Evolutionary conservation across 768 basidiomycete genomes (phyloP).

Genomic region (Suillus clintonianus): DNA sequence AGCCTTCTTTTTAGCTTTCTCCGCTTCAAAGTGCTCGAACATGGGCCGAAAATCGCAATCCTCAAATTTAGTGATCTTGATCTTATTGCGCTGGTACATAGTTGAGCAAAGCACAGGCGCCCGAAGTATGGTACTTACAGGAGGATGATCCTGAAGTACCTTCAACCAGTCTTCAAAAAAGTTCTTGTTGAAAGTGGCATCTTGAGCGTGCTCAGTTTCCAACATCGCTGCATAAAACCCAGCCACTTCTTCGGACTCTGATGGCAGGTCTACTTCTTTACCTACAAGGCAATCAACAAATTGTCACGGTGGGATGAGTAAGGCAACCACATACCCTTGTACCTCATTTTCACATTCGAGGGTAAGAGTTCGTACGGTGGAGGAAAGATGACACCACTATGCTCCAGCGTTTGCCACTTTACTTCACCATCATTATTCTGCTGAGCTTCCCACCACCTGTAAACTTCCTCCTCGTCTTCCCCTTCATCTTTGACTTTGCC

Average conservation of each 20-base stretch:
- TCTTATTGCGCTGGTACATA: conserved; percentile 58
- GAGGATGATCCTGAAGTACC: conserved; percentile 78
- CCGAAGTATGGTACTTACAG: conserved; percentile 53
- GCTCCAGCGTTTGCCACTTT: conserved; percentile 96
- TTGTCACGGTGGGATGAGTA: conserved; percentile 1
- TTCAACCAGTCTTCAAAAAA: conserved; percentile 91
- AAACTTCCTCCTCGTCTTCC: conserved; percentile 72
- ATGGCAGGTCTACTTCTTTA: conserved; percentile 73
- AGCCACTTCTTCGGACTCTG: conserved; percentile 93
- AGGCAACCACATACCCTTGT: conserved; percentile 66
- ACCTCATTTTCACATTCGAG: conserved; percentile 85
- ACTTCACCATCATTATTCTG: conserved; percentile 71
- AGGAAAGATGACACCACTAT: conserved; percentile 94
- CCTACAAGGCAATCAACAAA: conserved; percentile 48
- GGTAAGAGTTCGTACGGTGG: conserved; percentile 91
- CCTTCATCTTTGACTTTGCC: conserved; percentile 58
- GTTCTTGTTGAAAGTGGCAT: conserved; percentile 87
- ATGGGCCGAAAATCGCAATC: conserved; percentile 94
- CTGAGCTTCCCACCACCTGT: conserved; percentile 84
- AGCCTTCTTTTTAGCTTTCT: conserved; percentile 92
- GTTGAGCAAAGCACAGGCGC: conserved; percentile 8
- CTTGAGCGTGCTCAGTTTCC: conserved; percentile 90
- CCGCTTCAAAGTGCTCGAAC: conserved; percentile 88
- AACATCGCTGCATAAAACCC: conserved; percentile 93
- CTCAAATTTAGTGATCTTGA: conserved; percentile 73